Evolutionary conservation across 352 stramenopile genomes (phyloP).

Genomic region (Globisporangium cylindrosporum): DNA sequence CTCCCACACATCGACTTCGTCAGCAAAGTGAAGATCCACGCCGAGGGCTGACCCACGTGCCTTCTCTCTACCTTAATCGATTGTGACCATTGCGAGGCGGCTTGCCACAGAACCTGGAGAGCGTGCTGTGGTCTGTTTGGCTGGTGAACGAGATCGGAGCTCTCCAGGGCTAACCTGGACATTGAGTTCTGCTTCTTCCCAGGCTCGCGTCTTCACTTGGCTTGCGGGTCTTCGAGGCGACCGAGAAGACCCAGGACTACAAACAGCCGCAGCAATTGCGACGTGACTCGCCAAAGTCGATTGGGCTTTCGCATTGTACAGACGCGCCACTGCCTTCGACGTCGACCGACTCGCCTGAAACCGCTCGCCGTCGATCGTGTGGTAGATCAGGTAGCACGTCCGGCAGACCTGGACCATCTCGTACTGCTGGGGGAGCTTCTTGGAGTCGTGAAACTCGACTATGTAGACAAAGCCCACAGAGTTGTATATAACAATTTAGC

Average conservation of each 20-base stretch:
- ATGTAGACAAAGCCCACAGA: not conserved
- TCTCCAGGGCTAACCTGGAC: not conserved
- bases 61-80: not conserved
- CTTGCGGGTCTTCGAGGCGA: not conserved
- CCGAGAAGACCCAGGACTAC: not conserved
- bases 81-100: not conserved
- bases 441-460: conserved; percentile 54
- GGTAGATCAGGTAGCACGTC: conserved; percentile 50
- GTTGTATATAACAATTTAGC: not conserved
- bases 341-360: conserved; percentile 40
- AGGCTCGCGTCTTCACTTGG: conserved; percentile 2
- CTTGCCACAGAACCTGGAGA: not conserved
- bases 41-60: conserved; percentile 19
- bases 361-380: conserved; percentile 42
- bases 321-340: conserved; percentile 24
- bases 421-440: conserved; percentile 42
- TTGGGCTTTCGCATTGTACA: conserved; percentile 29
- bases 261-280: not conserved
- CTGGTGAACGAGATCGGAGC: not conserved
- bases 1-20: conserved; percentile 54
- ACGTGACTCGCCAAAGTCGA: not conserved
- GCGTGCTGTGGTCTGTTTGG: not conserved
- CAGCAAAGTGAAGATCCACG: conserved; percentile 48
- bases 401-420: conserved; percentile 45
- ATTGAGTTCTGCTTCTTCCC: not conserved